Percentiles rank a stretch among this genome's conserved stretches.
These are phyloP conservation scores for Piromyces finnis DNA, from an alignment of 192 early-diverging fungal species.

Conservation along the genomic window DNA sequence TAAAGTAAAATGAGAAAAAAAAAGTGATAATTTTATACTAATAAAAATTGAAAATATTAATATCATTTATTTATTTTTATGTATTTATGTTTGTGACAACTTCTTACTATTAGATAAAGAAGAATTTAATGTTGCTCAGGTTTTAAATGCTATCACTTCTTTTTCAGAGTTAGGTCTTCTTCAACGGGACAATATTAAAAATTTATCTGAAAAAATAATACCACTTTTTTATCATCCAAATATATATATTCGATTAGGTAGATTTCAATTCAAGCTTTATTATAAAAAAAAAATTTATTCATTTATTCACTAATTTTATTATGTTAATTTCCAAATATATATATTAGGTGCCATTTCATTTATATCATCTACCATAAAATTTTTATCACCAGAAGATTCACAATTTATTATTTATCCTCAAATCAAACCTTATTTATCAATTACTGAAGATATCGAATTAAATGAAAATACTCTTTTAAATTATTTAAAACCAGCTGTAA, in stretches of 20 bases:
- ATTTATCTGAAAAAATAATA: slow-evolving; percentile 43
- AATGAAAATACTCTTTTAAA: slow-evolving; percentile 37
- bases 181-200: slow-evolving; percentile 55
- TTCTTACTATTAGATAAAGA: slow-evolving; percentile 64
- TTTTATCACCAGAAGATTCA: slow-evolving; percentile 46
- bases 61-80: no score
- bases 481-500: slow-evolving; percentile 48
- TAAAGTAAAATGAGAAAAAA: background rate
- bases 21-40: no score
- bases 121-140: slow-evolving; percentile 82
- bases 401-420: slow-evolving; percentile 62
- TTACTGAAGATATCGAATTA: slow-evolving; percentile 42
- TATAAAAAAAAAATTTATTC: no score
- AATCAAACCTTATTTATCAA: slow-evolving; percentile 40
- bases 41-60: no score
- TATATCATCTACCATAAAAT: slow-evolving; percentile 36
- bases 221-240: slow-evolving; percentile 67
- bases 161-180: slow-evolving; percentile 62
- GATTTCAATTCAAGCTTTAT: no score
- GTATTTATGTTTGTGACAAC: no score
- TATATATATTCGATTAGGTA: slow-evolving; percentile 58
- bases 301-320: no score
- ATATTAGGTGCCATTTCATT: slow-evolving; percentile 44
- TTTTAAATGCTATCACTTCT: slow-evolving; percentile 59
- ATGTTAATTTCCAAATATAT: no score